phyloP scores from a whole-genome alignment of 306 rosid genomes.

The Vigna nakashimae region DNA sequence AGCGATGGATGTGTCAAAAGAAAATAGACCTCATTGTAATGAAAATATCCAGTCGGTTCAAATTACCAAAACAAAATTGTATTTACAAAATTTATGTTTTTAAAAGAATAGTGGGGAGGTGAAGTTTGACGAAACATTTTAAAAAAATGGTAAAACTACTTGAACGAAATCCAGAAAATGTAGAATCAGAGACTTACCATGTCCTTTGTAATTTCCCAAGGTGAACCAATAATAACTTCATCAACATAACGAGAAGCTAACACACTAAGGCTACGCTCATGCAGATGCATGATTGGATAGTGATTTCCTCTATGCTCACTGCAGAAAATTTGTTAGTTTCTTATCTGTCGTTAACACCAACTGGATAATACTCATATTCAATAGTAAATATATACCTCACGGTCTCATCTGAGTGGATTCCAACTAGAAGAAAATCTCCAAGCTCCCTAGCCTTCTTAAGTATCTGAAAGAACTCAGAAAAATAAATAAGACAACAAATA shows the following conservation, averaged over 20 bases:
- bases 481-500: slow-evolving; percentile 35
- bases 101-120: neutral
- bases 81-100: slow-evolving; percentile 2
- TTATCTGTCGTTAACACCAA: slow-evolving; percentile 3
- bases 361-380: slow-evolving; percentile 6
- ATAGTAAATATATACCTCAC: slow-evolving; percentile 76
- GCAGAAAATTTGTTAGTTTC: slow-evolving; percentile 49
- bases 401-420: slow-evolving; percentile 79
- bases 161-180: slow-evolving; percentile 21
- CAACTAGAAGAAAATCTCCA: slow-evolving; percentile 96
- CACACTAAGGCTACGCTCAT: slow-evolving; percentile 97
- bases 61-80: neutral
- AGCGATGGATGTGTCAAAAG: neutral
- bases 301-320: slow-evolving; percentile 81
- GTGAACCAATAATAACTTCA: slow-evolving; percentile 98
- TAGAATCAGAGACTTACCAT: slow-evolving; percentile 65
- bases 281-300: slow-evolving; percentile 90
- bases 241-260: slow-evolving; percentile 92
- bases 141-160: slow-evolving; percentile 12
- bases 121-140: slow-evolving; percentile 24
- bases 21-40: slow-evolving; percentile 21
- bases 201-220: slow-evolving; percentile 90
- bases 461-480: slow-evolving; percentile 59
- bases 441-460: slow-evolving; percentile 90
- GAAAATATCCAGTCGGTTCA: slow-evolving; percentile 37